phyloP scores from a whole-genome alignment of 2,329 filamentous ascomycete species.

The Penicillium sp. region DNA sequence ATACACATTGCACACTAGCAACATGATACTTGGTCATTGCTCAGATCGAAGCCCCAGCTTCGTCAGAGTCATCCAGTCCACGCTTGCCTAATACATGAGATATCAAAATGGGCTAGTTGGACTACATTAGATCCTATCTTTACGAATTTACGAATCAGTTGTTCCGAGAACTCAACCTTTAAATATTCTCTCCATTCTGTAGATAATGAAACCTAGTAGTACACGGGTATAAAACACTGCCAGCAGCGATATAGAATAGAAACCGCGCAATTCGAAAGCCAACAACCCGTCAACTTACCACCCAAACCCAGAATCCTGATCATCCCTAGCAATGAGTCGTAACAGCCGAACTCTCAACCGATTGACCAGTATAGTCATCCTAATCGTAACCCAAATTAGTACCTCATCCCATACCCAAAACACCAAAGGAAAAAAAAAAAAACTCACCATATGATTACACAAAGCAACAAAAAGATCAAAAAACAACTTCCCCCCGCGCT shows the following conservation, averaged over 20 bases:
- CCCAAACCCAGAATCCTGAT: background rate
- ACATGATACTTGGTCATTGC: background rate
- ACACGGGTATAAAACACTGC: slow-evolving; percentile 21
- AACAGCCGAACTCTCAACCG: slow-evolving; percentile 19
- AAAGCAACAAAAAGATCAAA: slow-evolving; percentile 93
- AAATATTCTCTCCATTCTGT: background rate
- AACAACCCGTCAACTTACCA: background rate
- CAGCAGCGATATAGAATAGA: slow-evolving; percentile 1
- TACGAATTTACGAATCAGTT: slow-evolving; percentile 10
- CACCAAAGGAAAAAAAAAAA: background rate
- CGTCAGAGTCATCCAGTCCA: background rate
- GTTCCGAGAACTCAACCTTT: background rate
- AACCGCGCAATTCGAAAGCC: background rate
- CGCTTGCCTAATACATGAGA: background rate
- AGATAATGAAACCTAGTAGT: slow-evolving; percentile 15
- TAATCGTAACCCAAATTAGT: slow-evolving; percentile 7
- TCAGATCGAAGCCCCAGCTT: background rate
- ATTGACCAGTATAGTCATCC: slow-evolving; percentile 28
- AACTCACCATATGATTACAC: slow-evolving; percentile 80
- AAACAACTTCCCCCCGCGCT: slow-evolving; percentile 80
- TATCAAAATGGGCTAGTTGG: background rate
- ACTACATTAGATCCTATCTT: background rate
- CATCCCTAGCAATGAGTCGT: slow-evolving; percentile 1
- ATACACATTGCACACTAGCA: background rate
- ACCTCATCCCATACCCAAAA: background rate